Conservation (phyloP, 176 grass and related monocot species). For the Oryza rufipogon region DNA sequence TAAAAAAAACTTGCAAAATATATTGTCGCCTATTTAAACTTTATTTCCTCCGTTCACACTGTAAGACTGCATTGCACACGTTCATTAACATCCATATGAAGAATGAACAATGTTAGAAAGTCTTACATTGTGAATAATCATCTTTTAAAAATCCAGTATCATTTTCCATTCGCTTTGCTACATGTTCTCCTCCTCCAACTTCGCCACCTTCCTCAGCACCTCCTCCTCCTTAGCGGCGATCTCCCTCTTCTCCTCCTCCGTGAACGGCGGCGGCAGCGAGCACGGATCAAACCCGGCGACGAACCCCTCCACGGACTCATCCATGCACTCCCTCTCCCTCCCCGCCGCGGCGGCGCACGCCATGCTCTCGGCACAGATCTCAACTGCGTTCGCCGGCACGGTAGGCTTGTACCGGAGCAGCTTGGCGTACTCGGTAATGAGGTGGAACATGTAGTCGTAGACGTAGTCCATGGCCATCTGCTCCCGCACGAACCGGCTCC, state of each 20-base stretch:
- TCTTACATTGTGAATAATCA: too few species aligned
- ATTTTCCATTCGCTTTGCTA: neutral
- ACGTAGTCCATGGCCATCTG: conserved; percentile 65
- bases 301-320: conserved; percentile 45
- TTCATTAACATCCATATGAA: too few species aligned
- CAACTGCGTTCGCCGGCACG: conserved; percentile 48
- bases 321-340: conserved; percentile 38
- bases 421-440: conserved; percentile 64
- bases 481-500: conserved; percentile 55
- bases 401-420: conserved; percentile 59
- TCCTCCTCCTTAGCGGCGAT: neutral
- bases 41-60: too few species aligned
- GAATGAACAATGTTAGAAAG: too few species aligned
- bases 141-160: too few species aligned
- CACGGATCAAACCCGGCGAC: conserved; percentile 40
- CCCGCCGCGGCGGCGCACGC: conserved; percentile 37
- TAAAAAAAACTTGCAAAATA: too few species aligned
- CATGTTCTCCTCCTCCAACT: conserved; percentile 19
- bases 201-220: conserved; percentile 29
- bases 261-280: conserved; percentile 54
- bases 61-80: too few species aligned
- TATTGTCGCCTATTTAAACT: too few species aligned
- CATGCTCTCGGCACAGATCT: conserved; percentile 54
- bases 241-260: conserved; percentile 26
- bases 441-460: conserved; percentile 78